Conservation (phyloP, 179 eudicot genomes). For the Sideroxylon spinosum region DNA sequence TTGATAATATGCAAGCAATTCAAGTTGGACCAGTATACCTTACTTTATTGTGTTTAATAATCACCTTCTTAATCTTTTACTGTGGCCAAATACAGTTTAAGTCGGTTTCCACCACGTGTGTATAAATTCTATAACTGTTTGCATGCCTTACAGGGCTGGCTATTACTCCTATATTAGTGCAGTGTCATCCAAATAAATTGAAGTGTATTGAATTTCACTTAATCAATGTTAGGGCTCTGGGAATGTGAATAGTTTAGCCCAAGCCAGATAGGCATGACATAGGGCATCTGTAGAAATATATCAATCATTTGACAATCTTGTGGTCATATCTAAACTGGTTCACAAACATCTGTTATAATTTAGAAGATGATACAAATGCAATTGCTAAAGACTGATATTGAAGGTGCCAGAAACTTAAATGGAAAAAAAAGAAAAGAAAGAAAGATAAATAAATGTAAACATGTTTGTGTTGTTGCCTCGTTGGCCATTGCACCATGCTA, state of each 20-base stretch:
- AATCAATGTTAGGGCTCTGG: not conserved
- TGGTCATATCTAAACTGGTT: no score
- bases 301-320: not conserved
- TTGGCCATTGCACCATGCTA: no score
- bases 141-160: not conserved
- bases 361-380: no score
- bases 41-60: conserved; percentile 8
- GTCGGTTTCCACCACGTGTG: not conserved
- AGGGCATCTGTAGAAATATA: not conserved
- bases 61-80: not conserved
- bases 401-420: no score
- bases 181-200: not conserved
- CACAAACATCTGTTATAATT: no score
- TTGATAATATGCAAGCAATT: conserved; percentile 99
- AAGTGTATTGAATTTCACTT: no score
- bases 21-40: conserved; percentile 84
- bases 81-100: not conserved
- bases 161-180: not conserved
- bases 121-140: not conserved
- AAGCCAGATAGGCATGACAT: not conserved
- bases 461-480: no score
- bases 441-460: no score
- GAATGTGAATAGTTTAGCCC: not conserved
- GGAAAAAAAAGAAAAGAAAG: no score
- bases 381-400: no score